Conservation (phyloP, 1,139 yeast species). For the Scheffersomyces insectosa region DNA sequence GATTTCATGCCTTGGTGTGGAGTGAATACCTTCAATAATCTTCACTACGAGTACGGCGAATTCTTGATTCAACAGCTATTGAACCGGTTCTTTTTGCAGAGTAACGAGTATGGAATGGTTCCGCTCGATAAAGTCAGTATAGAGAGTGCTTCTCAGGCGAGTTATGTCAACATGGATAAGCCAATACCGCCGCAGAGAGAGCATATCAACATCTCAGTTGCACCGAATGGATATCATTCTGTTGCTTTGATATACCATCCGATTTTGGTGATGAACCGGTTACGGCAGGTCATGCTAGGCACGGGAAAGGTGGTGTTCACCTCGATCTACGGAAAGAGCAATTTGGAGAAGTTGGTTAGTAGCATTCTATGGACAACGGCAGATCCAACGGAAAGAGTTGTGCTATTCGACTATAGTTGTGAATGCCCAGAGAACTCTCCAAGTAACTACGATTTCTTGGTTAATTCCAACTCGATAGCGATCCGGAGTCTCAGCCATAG, state of each 20-base stretch:
- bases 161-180: conserved; percentile 6
- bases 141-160: background rate
- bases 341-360: background rate
- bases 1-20: conserved; percentile 28
- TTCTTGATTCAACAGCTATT: conserved; percentile 8
- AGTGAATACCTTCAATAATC: conserved; percentile 16
- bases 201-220: background rate
- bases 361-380: background rate
- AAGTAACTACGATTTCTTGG: conserved; percentile 6
- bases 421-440: background rate
- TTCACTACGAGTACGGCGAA: conserved; percentile 7
- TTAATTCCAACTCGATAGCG: conserved; percentile 12
- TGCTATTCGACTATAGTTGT: conserved; percentile 6
- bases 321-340: background rate
- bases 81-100: conserved; percentile 3
- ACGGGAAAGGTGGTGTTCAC: conserved; percentile 10
- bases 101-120: conserved; percentile 4
- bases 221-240: background rate
- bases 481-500: background rate
- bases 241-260: conserved; percentile 18
- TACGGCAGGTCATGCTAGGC: conserved; percentile 7
- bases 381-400: conserved; percentile 1
- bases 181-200: conserved; percentile 5
- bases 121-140: conserved; percentile 3
- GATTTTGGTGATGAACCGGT: conserved; percentile 7